phyloP scores from a whole-genome alignment of 495 filamentous ascomycete genomes.

The Aspergillus coremiiformis region DNA sequence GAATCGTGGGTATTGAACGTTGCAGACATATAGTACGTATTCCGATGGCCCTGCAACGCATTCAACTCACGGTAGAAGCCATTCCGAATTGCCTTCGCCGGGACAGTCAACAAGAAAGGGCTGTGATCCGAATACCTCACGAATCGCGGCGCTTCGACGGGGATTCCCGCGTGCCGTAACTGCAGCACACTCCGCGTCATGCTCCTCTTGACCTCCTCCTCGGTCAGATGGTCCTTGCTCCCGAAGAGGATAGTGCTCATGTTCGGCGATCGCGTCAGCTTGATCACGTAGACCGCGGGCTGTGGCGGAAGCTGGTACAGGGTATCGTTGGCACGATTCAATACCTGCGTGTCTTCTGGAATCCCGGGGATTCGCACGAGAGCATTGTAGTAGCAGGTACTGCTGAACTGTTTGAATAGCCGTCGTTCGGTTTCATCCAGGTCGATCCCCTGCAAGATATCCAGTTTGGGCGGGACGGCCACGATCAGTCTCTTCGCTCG shows the following conservation, averaged over 20 bases:
- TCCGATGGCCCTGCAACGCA: not conserved
- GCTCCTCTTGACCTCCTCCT: not conserved
- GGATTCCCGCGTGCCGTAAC: not conserved
- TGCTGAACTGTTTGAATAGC: slow-evolving; percentile 32
- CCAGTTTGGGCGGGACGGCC: slow-evolving; percentile 21
- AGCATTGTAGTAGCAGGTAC: slow-evolving; percentile 31
- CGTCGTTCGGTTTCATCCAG: slow-evolving; percentile 23
- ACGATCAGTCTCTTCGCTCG: slow-evolving; percentile 34
- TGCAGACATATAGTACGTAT: not conserved
- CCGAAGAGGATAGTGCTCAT: not conserved
- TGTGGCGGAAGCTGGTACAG: slow-evolving; percentile 19
- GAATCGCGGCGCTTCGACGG: not conserved
- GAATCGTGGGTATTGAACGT: not conserved
- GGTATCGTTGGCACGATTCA: slow-evolving; percentile 23
- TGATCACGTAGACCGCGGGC: slow-evolving; percentile 20
- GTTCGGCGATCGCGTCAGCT: slow-evolving; percentile 9
- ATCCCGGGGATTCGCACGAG: slow-evolving; percentile 30
- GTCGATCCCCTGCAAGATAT: slow-evolving; percentile 27
- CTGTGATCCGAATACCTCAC: not conserved
- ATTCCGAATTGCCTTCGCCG: not conserved
- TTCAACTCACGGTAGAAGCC: not conserved
- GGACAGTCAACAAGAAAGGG: not conserved
- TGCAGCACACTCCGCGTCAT: not conserved
- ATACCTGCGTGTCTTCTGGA: slow-evolving; percentile 4
- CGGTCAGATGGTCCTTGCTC: slow-evolving; percentile 4